Evolutionary conservation across 305 asterid species (phyloP), one percentile per base, ranked within the genome.

Genomic region (Solanum hybrid): DNA sequence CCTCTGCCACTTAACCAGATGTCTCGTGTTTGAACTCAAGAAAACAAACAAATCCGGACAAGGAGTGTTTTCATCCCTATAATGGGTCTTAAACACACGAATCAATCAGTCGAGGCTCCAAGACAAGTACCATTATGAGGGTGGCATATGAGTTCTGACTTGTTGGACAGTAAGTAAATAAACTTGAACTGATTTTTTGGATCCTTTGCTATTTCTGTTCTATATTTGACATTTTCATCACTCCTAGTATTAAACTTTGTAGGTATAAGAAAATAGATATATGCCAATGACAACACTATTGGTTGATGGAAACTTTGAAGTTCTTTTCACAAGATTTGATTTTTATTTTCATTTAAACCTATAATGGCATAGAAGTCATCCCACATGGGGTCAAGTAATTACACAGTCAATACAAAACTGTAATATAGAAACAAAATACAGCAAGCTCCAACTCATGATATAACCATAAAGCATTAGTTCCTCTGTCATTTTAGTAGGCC

Each of bases 381-480:
- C 37, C 33, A 65, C 31, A 79, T 26, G 31, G n/a, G 57, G 26
- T 65, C 11, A 22, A 26, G 37, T 79, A 24, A 6, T 57, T 10
- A 79, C 68, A 79, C 79, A 89, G 17, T 24, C 22, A 32, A 75
- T 31, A 83, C 75, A 83, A 17, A 22, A 51, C 36, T 87, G 27
- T 38, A 83, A 88, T 6, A 17, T 51, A 51, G 57, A 37, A 80
- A 29, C 34, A 86, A 81, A 81, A 72, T 45, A 87, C 81, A 88
- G 24, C 84, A 36, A 13, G 86, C 61, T 36, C 89, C 37, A 37
- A 82, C 88, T 81, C 85, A 78, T 79, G 81, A 70, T 89, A 78
- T 22, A 31, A 29, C 87, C 76, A 79, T 82, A 82, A 45, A 27
- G 17, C 34, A 39, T 65, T 8, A 26, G 41, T 65, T 86, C 22